These are phyloP conservation scores for Fusarium pseudonygamai DNA, from an alignment of 2,329 filamentous ascomycete species.

Conservation along the genomic window DNA sequence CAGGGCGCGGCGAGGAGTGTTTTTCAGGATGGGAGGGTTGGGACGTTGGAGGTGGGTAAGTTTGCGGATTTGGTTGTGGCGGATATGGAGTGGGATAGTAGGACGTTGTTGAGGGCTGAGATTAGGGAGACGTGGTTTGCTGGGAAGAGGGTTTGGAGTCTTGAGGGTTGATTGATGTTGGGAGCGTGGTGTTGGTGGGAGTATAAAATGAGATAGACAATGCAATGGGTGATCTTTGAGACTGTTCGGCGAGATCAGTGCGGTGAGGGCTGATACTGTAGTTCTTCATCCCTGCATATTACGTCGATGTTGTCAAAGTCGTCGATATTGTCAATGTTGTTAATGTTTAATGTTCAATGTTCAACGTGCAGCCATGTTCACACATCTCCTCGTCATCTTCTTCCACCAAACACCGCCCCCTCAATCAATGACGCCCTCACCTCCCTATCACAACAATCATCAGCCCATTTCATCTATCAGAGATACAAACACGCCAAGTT, in stretches of 20 bases:
- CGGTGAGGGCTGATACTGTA: not conserved
- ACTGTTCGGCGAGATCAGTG: no score
- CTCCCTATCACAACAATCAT: not conserved
- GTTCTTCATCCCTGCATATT: not conserved
- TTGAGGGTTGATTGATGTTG: not conserved
- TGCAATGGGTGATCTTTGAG: not conserved
- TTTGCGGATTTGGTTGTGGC: slow-evolving; percentile 62
- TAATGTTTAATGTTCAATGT: no score
- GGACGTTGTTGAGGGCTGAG: slow-evolving; percentile 55
- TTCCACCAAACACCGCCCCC: no score
- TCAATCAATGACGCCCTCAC: slow-evolving; percentile 2
- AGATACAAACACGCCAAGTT: slow-evolving; percentile 4
- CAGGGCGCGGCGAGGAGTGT: slow-evolving; percentile 62
- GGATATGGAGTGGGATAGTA: slow-evolving; percentile 59
- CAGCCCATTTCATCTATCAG: not conserved
- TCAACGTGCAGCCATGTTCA: not conserved
- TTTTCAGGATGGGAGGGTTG: slow-evolving; percentile 59
- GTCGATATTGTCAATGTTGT: not conserved
- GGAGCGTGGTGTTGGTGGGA: slow-evolving; percentile 16
- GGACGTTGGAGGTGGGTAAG: slow-evolving; percentile 60
- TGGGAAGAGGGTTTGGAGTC: slow-evolving; percentile 54
- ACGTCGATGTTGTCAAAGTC: not conserved
- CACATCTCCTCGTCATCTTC: not conserved
- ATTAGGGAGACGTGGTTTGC: slow-evolving; percentile 64
- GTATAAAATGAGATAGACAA: slow-evolving; percentile 8